Evolutionary conservation across 2,329 filamentous ascomycete genomes (phyloP), one percentile per base, ranked within the genome.

Genomic region (Aureobasidium musti): DNA sequence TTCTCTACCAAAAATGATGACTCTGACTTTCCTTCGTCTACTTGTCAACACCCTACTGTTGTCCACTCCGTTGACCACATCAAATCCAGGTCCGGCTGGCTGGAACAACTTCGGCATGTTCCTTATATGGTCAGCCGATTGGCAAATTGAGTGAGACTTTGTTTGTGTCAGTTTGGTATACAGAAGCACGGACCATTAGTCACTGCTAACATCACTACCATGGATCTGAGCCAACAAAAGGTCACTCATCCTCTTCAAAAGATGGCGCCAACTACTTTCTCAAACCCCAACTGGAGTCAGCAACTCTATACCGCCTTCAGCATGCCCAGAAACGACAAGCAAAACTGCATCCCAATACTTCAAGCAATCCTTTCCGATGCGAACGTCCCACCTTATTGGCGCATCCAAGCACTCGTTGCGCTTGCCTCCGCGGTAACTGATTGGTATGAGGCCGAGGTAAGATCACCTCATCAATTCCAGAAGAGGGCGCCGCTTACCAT

Each of bases 111-210:
- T 54, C 33, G 35, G 53, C 33, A n/a, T n/a, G 5, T 26, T 14
- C 21, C n/a, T 56, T 39, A 30, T 35, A 23, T 19, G 23, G 21
- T n/a, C 21, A 26, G 30, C n/a, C 14, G 2, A 19, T 21, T 23
- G 30, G 14, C 13, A 30, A 14, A 8, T 53, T 28, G 2, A 8
- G 6, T 30, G 47, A 8, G 28, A 28, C 30, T 35, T 14, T 53
- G 53, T 56, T 56, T 56, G 53, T 56, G 19, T 41, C 53, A 28
- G 53, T 28, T 56, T 56, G 53, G 21, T 56, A 56, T 41, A 41
- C 53, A 39, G 35, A 37, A n/a, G 50, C 28, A 35, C 33, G 6
- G 33, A 41, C 21, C 4, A 26, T 26, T 28, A 26, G 52, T 14
- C 33, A 13, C 33, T 14, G 21, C 19, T 19, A 26, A 28, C 35